Conservation (phyloP, 768 basidiomycete genomes). For the Myochromella boudieri region DNA sequence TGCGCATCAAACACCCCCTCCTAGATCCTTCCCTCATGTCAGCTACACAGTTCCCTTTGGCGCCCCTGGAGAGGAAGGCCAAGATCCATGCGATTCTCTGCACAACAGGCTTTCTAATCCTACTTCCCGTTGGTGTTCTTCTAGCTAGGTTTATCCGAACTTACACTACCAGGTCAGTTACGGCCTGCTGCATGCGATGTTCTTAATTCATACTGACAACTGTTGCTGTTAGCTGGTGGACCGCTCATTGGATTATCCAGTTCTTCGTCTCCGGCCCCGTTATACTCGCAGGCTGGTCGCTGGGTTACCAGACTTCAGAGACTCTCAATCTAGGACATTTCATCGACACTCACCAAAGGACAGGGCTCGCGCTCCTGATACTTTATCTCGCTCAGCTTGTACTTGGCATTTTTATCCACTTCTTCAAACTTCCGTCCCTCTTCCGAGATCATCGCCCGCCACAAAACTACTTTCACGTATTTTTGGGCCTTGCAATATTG, state of each 20-base stretch:
- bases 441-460: constrained; percentile 43
- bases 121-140: constrained; percentile 59
- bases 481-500: constrained; percentile 55
- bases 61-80: constrained; percentile 31
- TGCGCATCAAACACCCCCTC: no score
- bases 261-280: constrained; percentile 50
- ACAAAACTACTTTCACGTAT: constrained; percentile 55
- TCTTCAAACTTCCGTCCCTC: constrained; percentile 40
- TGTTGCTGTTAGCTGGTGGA: constrained; percentile 42
- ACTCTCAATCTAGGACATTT: constrained; percentile 31
- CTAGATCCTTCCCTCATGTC: constrained; percentile 9
- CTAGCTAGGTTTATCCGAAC: constrained; percentile 56
- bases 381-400: constrained; percentile 52
- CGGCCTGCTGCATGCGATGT: no score
- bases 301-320: constrained; percentile 38
- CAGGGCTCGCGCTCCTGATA: constrained; percentile 51
- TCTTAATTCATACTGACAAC: constrained; percentile 1
- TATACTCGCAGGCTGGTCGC: constrained; percentile 48
- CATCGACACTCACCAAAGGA: constrained; percentile 48
- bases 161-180: constrained; percentile 39
- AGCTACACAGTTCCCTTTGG: constrained; percentile 17
- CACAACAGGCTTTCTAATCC: constrained; percentile 44
- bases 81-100: constrained; percentile 53
- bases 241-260: constrained; percentile 50
- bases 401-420: constrained; percentile 53